Evolutionary conservation across 768 basidiomycete genomes (phyloP).

Genomic region (Tremella yokohamensis): DNA sequence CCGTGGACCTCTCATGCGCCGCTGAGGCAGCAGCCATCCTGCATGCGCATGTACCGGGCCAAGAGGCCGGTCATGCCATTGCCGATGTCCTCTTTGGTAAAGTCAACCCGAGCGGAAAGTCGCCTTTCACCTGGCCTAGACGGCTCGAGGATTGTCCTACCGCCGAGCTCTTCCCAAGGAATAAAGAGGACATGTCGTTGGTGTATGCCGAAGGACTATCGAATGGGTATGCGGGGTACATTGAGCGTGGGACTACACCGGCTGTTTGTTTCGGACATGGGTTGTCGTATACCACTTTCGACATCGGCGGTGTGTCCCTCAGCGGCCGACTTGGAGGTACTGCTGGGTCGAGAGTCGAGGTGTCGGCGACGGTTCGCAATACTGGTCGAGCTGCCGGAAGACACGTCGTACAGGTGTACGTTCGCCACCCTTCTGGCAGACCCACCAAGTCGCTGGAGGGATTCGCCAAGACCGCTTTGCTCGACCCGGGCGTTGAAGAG

Average conservation of each 20-base stretch:
- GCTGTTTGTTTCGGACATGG: slow-evolving; percentile 22
- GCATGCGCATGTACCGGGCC: slow-evolving; percentile 54
- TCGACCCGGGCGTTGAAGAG: neutral
- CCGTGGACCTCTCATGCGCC: slow-evolving; percentile 71
- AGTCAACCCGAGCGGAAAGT: slow-evolving; percentile 40
- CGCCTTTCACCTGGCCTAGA: slow-evolving; percentile 30
- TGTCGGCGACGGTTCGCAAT: slow-evolving; percentile 3
- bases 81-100: slow-evolving; percentile 46
- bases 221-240: slow-evolving; percentile 46
- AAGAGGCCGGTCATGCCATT: slow-evolving; percentile 43
- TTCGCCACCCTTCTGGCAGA: neutral
- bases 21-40: slow-evolving; percentile 58
- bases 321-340: no score
- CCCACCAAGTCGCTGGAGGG: neutral
- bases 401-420: neutral
- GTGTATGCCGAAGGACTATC: slow-evolving; percentile 41
- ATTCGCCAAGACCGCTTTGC: slow-evolving; percentile 1
- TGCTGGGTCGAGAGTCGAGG: no score
- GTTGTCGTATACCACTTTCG: slow-evolving; percentile 17
- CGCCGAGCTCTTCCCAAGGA: slow-evolving; percentile 10
- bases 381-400: slow-evolving; percentile 20
- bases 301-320: no score
- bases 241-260: neutral
- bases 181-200: slow-evolving; percentile 33
- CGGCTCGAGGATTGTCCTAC: slow-evolving; percentile 23